Percentiles rank a stretch among this genome's conserved stretches.
phyloP scores from a whole-genome alignment of 495 filamentous ascomycete species.

The Penicillium herquei region DNA sequence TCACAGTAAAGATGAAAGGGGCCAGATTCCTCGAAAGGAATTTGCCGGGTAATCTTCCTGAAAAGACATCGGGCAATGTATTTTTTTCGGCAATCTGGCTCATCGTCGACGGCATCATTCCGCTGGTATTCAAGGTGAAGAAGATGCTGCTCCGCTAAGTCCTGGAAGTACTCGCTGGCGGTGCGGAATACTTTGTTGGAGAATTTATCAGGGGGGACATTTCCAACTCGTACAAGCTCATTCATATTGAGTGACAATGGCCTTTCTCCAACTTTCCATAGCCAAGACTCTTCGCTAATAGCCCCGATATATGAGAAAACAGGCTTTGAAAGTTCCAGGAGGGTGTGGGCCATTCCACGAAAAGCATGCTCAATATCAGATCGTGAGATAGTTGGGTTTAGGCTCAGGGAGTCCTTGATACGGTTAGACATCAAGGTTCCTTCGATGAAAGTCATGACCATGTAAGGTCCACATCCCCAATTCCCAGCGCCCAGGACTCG shows the following conservation, averaged over 20 bases:
- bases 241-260: slow-evolving; percentile 25
- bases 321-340: slow-evolving; percentile 32
- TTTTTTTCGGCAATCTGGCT: slow-evolving; percentile 37
- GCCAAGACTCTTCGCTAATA: slow-evolving; percentile 11
- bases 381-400: slow-evolving; percentile 25
- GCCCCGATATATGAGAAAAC: slow-evolving; percentile 33
- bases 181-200: slow-evolving; percentile 17
- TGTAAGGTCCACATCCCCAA: slow-evolving; percentile 36
- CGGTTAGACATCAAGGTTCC: slow-evolving; percentile 13
- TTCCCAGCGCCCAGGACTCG: slow-evolving; percentile 21
- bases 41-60: slow-evolving; percentile 22
- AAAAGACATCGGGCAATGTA: slow-evolving; percentile 41
- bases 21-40: slow-evolving; percentile 1
- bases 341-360: slow-evolving; percentile 24
- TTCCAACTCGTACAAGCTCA: slow-evolving; percentile 13
- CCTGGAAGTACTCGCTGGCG: slow-evolving; percentile 36
- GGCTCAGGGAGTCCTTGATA: slow-evolving; percentile 7
- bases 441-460: slow-evolving; percentile 40
- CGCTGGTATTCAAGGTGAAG: slow-evolving; percentile 38
- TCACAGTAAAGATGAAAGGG: slow-evolving; percentile 15
- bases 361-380: slow-evolving; percentile 27
- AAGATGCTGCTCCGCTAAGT: slow-evolving; percentile 40
- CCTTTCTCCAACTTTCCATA: slow-evolving; percentile 7
- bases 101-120: slow-evolving; percentile 32
- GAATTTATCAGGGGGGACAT: slow-evolving; percentile 6